Base-by-base conservation (phyloP, 345 rosid genomes). In the Raphanus sativus region DNA sequence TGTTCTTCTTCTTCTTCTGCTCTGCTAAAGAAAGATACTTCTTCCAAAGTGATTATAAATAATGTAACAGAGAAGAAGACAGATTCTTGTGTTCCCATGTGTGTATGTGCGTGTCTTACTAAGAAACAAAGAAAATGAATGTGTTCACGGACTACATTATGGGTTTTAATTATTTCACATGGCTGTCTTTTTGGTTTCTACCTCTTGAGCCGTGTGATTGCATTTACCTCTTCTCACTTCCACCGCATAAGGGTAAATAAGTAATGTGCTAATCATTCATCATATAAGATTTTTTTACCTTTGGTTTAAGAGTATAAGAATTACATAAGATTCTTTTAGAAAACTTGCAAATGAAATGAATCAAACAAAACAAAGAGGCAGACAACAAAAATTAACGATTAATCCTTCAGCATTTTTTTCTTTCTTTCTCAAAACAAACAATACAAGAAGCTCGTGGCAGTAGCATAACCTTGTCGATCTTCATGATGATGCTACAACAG, bases 141-240 rank as follows among this genome's bases (percentile, higher is more conserved):
- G 36, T 75, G 65, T 75, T 80, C 83, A 80, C 83, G 83, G 83
- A 75, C 79, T 45, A 12, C 36, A 80, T 28, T 69, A 75, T 75
- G 83, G 68, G 69, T 65, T 76, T 64, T 69, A 16, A 48, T 64
- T 69, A 38, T 74, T 65, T 68, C 82, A 80, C 82, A 75, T 80
- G 68, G 33, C 28, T 69, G 17, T 25, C 21, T 75, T 40, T 80
- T 79, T 69, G 70, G 71, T 64, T 70, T 75, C 59, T 75, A 65
- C 75, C 73, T 58, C 68, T 33, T 0, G 74, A 45, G 11, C 65
- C 83, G 75, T 80, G 83, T 80, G 83, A 75, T 10, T 69, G 28
- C 59, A 80, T 80, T 80, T 64, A 69, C 75, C 78, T 64, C 61
- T 67, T 78, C 54, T 67, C 33, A 59, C 15, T 59, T 25, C 62